Evolutionary conservation across 495 filamentous ascomycete species (phyloP).

Genomic region (Aspergillus baeticus): DNA sequence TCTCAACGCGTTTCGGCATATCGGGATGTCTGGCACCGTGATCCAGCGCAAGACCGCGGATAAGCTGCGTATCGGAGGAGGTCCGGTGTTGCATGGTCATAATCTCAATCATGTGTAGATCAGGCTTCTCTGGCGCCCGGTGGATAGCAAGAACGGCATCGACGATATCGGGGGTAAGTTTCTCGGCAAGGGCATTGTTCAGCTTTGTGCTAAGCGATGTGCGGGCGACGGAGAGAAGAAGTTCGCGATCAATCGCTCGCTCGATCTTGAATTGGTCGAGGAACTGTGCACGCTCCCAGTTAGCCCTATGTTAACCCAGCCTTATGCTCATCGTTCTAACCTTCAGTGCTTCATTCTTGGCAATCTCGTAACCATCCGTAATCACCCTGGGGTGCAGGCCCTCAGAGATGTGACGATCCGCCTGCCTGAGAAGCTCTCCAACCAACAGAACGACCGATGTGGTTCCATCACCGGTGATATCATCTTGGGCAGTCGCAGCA

Average conservation of each 20-base stretch:
- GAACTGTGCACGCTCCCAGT: conserved; percentile 57
- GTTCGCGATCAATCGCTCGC: conserved; percentile 85
- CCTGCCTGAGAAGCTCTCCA: conserved; percentile 96
- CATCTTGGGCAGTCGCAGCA: conserved; percentile 96
- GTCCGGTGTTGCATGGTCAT: conserved; percentile 99
- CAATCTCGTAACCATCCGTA: conserved; percentile 96
- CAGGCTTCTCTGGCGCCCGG: conserved; percentile 83
- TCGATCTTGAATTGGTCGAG: conserved; percentile 90
- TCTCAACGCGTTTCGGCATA: conserved; percentile 95
- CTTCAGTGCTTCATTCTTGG: conserved; percentile 90
- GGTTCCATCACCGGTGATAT: conserved; percentile 97
- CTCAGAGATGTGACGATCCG: conserved; percentile 89
- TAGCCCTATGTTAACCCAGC: conserved; percentile 6
- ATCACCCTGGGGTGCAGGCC: conserved; percentile 95
- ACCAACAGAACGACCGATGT: conserved; percentile 95
- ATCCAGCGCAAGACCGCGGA: conserved; percentile 88
- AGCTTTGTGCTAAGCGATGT: conserved; percentile 95
- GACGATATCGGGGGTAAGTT: conserved; percentile 89
- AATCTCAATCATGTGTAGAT: conserved; percentile 98
- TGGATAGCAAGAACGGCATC: conserved; percentile 96
- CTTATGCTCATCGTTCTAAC: conserved; percentile 27
- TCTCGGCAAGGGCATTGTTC: conserved; percentile 81
- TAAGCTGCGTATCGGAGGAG: conserved; percentile 93
- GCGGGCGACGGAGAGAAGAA: conserved; percentile 88
- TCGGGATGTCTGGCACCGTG: conserved; percentile 97